Evolutionary conservation across 2,329 filamentous ascomycete species (phyloP), one percentile per base, ranked within the genome.

Genomic region (Curvularia lunata): DNA sequence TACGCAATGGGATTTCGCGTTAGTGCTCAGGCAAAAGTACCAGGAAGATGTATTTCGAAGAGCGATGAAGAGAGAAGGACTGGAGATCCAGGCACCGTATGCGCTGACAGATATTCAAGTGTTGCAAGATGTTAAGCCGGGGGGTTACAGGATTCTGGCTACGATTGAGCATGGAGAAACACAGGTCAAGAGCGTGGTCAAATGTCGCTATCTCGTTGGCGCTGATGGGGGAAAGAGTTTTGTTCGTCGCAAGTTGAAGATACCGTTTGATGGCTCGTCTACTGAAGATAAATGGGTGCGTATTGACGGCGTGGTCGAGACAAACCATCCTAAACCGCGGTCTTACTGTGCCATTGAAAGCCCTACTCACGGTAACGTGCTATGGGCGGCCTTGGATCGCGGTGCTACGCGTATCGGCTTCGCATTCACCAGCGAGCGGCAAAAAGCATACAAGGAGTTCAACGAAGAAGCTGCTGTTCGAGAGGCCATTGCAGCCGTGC

Each of bases 11-110:
- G 79, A 83, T 59, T 86, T 84, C 64, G 77, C 79, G 0, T 72
- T 85, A n/a, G 83, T 85, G 1, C 64, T 86, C 52, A 75, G 84
- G 16, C 83, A 86, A 69, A 85, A 82, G 66, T 85, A 83, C 64
- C 80, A 83, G 6, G 83, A 86, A 63, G 80, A 81, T 12, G 80
- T 85, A 41, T 81, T 85, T 50, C 77, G 83, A 41, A 69, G 72
- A n/a, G 72, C 76, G 56, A 48, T 79, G 67, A 70, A 58, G 48
- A 74, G 62, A 47, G 63, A 79, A 28, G 78, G 78, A 19, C 74
- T 77, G 0, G 58, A 70, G 1, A 70, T 80, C 4, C 70, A 77
- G 40, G 67, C 73, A 18, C 75, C 75, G 3, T 69, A 75, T 8
- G 73, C 77, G 56, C 74, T 82, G 43, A 64, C 72, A 4, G 74